These are phyloP conservation scores for Camellia lanceoleosa DNA, from an alignment of 148 eudicot species.

Conservation along the genomic window DNA sequence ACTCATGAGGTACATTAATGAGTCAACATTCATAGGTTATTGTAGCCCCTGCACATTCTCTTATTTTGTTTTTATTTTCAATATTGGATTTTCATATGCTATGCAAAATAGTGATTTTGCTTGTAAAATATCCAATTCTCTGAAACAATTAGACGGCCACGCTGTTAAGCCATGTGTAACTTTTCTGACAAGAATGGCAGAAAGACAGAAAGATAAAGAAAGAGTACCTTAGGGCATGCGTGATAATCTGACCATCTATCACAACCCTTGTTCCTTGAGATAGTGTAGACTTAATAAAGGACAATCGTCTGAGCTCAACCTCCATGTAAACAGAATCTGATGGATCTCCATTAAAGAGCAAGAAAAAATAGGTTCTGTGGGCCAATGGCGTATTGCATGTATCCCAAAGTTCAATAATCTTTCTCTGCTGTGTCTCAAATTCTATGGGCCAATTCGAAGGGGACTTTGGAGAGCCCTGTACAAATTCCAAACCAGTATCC, in stretches of 20 bases:
- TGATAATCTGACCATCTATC: slow-evolving; percentile 53
- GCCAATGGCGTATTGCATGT: slow-evolving; percentile 69
- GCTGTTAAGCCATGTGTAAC: not conserved
- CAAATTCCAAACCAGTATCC: slow-evolving; percentile 15
- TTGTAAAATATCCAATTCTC: not conserved
- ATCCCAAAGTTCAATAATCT: slow-evolving; percentile 80
- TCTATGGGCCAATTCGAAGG: slow-evolving; percentile 47
- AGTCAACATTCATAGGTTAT: not conserved
- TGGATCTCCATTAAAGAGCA: slow-evolving; percentile 88
- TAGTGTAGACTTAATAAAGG: slow-evolving; percentile 63
- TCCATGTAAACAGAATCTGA: slow-evolving; percentile 87
- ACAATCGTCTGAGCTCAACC: slow-evolving; percentile 80
- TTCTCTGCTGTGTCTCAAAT: slow-evolving; percentile 56
- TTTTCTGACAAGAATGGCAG: not conserved
- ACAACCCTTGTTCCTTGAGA: slow-evolving; percentile 43
- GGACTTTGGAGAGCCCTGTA: slow-evolving; percentile 28
- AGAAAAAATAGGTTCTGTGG: slow-evolving; percentile 79
- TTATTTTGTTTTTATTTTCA: too few relatives aligned
- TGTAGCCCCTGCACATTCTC: too few relatives aligned
- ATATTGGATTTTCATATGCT: too few relatives aligned
- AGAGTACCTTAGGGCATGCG: slow-evolving; percentile 52
- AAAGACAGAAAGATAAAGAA: not conserved
- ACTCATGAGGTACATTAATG: not conserved
- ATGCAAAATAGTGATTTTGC: too few relatives aligned
- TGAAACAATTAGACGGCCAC: not conserved